Conservation (phyloP, 73 alveolate species). For the Paramecium sexaurelia region DNA sequence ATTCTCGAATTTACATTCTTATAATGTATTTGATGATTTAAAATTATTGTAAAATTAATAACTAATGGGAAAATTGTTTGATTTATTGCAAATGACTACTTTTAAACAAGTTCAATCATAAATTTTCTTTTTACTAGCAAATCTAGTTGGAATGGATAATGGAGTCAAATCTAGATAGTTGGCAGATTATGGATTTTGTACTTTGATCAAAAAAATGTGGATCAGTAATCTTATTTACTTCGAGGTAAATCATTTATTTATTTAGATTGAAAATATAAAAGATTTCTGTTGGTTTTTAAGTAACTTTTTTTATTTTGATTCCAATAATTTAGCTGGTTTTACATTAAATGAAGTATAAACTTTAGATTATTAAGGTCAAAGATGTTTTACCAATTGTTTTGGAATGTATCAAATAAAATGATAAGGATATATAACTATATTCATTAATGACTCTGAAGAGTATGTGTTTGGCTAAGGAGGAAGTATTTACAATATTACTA, state of each 20-base stretch:
- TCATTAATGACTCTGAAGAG: background rate
- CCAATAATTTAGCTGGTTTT: background rate
- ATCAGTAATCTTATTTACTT: background rate
- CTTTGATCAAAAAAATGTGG: background rate
- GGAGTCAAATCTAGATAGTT: slow-evolving; percentile 15
- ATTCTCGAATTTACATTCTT: slow-evolving; percentile 10
- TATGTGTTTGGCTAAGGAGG: background rate
- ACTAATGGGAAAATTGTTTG: background rate
- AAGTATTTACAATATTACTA: background rate
- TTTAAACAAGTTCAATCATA: background rate
- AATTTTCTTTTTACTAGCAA: slow-evolving; percentile 9
- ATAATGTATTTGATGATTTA: slow-evolving; percentile 38
- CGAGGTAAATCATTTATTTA: background rate
- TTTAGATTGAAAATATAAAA: background rate
- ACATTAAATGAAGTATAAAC: background rate
- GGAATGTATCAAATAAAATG: background rate
- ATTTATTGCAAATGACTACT: background rate
- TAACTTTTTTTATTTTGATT: background rate
- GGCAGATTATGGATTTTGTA: slow-evolving; percentile 49
- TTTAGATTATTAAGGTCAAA: background rate
- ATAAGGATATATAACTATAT: background rate
- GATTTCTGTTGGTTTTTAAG: background rate
- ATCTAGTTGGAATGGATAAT: slow-evolving; percentile 4
- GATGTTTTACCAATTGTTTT: slow-evolving; percentile 5
- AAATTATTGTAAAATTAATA: background rate